phyloP scores from a whole-genome alignment of 208 protist genomes.

The Porcisia hertigi region DNA sequence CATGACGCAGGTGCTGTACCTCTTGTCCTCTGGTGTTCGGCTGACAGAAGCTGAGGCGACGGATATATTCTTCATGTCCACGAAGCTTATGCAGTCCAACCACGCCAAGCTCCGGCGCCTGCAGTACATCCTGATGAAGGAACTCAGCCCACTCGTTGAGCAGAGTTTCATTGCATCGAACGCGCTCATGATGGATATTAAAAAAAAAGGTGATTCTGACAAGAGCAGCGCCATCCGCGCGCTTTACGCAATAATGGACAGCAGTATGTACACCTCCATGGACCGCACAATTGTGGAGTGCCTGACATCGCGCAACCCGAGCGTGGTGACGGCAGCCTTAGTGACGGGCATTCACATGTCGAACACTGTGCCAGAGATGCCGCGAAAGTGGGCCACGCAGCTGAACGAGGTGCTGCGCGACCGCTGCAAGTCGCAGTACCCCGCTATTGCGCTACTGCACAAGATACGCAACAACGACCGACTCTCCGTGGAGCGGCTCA shows the following conservation, averaged over 20 bases:
- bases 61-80: slow-evolving; percentile 98
- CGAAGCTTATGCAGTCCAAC: slow-evolving; percentile 97
- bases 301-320: slow-evolving; percentile 95
- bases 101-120: slow-evolving; percentile 95
- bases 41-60: slow-evolving; percentile 96
- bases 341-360: slow-evolving; percentile 98
- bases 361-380: slow-evolving; percentile 73
- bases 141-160: slow-evolving; percentile 93
- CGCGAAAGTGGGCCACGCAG: slow-evolving; percentile 96
- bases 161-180: slow-evolving; percentile 97
- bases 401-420: slow-evolving; percentile 91
- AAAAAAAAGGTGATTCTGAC: slow-evolving; percentile 89
- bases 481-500: slow-evolving; percentile 94
- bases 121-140: slow-evolving; percentile 98
- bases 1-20: slow-evolving; percentile 96
- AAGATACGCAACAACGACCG: slow-evolving; percentile 96
- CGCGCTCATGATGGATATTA: slow-evolving; percentile 98
- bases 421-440: slow-evolving; percentile 96
- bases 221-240: slow-evolving; percentile 94
- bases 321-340: slow-evolving; percentile 96
- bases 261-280: slow-evolving; percentile 93
- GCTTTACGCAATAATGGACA: slow-evolving; percentile 96
- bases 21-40: slow-evolving; percentile 92
- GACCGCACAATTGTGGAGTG: slow-evolving; percentile 98
- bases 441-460: slow-evolving; percentile 96